Percentiles rank a stretch among this genome's conserved stretches.
These are phyloP conservation scores for Selaginella moellendorffii DNA, from an alignment of 75 land plant genomes.

Conservation along the genomic window DNA sequence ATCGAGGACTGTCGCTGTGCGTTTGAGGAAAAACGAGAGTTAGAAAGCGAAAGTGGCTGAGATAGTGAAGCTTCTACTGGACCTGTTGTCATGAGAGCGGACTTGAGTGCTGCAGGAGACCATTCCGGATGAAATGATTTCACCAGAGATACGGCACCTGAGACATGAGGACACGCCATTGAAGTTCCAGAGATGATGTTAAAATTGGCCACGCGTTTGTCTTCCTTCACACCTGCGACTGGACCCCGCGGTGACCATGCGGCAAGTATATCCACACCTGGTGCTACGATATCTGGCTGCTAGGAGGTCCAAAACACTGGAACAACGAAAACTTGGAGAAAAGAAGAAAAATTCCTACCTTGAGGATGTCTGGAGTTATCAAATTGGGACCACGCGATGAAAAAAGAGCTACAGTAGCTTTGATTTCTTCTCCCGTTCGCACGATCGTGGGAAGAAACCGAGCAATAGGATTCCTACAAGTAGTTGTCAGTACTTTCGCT, in stretches of 20 bases:
- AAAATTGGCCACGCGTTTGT: neutral
- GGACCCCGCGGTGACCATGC: neutral
- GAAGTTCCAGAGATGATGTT: slow-evolving; percentile 11
- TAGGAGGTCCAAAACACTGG: neutral
- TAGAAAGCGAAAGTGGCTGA: neutral
- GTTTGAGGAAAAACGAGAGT: neutral
- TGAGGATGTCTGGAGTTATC: slow-evolving; percentile 1
- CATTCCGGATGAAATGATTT: slow-evolving; percentile 13
- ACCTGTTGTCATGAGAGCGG: slow-evolving; percentile 21
- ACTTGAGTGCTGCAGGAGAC: slow-evolving; percentile 19
- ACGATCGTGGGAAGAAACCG: slow-evolving; percentile 1
- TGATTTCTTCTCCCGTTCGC: neutral
- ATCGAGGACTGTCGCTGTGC: neutral
- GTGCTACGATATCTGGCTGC: slow-evolving; percentile 11
- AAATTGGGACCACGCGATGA: neutral
- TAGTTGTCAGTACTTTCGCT: too few relatives aligned
- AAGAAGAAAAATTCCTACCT: neutral
- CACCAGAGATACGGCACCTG: neutral
- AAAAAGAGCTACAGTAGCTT: neutral
- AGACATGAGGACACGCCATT: slow-evolving; percentile 13
- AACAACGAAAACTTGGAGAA: neutral
- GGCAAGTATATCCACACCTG: slow-evolving; percentile 5
- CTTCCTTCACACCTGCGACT: neutral
- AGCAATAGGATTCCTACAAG: neutral
- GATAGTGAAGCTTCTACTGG: neutral